Percentiles rank a stretch among this genome's conserved stretches.
Evolutionary conservation across 2,329 filamentous ascomycete genomes (phyloP).

Genomic region (Scopulariopsis brevicaulis): DNA sequence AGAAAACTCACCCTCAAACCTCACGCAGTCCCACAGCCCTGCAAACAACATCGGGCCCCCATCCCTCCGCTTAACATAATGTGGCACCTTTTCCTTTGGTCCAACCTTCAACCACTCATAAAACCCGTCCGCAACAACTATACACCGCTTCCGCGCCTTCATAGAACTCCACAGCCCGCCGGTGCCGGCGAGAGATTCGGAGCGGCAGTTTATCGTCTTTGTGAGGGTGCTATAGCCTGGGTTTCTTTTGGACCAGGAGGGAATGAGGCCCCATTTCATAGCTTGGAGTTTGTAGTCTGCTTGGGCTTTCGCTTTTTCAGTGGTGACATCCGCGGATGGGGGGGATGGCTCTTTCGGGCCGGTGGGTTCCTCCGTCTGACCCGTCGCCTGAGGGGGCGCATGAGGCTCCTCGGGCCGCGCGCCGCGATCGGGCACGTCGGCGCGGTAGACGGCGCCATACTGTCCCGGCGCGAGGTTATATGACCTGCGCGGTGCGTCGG

Average conservation of each 20-base stretch:
- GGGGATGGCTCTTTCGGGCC: neutral
- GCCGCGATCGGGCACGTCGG: slow-evolving; percentile 54
- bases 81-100: slow-evolving; percentile 67
- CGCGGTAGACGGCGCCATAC: slow-evolving; percentile 75
- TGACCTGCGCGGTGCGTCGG: slow-evolving; percentile 52
- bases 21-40: slow-evolving; percentile 81
- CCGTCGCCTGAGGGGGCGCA: neutral
- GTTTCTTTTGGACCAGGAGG: slow-evolving; percentile 82
- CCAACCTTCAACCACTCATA: slow-evolving; percentile 88
- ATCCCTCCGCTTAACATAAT: slow-evolving; percentile 75
- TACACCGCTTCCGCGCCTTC: slow-evolving; percentile 80
- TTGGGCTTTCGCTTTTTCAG: neutral
- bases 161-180: slow-evolving; percentile 86
- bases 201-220: slow-evolving; percentile 90
- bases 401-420: slow-evolving; percentile 23
- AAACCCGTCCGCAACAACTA: slow-evolving; percentile 84
- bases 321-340: slow-evolving; percentile 9
- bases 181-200: slow-evolving; percentile 67
- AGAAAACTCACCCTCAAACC: slow-evolving; percentile 65
- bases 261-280: slow-evolving; percentile 94
- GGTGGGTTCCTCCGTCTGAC: neutral
- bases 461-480: slow-evolving; percentile 93
- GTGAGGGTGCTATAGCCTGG: slow-evolving; percentile 68
- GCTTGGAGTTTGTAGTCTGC: slow-evolving; percentile 65
- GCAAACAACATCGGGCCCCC: slow-evolving; percentile 80